Base-by-base conservation (phyloP, 2,329 filamentous ascomycete species). In the Fusarium agapanthi region DNA sequence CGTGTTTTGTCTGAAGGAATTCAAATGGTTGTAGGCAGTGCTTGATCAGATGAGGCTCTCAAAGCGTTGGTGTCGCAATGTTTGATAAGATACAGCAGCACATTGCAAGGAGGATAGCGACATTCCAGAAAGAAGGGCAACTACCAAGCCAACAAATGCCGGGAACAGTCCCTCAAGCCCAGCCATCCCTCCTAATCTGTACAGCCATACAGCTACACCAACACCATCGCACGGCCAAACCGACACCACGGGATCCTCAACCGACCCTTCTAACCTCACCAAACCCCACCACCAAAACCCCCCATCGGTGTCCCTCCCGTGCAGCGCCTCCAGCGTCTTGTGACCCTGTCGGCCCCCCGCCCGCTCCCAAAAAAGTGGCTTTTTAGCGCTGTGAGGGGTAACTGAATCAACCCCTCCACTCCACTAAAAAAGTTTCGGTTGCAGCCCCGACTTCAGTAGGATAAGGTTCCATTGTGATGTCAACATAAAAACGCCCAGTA, bases 401-500 rank as follows among this genome's bases (percentile, higher is more conserved):
- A 38, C 43, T 51, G 30, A 51, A 32, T 50, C 47, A 32, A 34
- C 47, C 22, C 48, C 56, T 40, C 50, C 34, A 40, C 24, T 43
- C 50, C 65, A 65, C 61, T 56, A 51, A 51, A 54, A 54, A 68
- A 41, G 40, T 8, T 69, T 71, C 71, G 71, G 65, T 43, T 20
- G 24, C 15, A 18, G 55, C 34, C 35, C 71, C 71, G 66, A 72
- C 48, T 63, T 48, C 47, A 44, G 47, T 11, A 26, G 50, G 38
- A 53, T 26, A 37, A 28, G 45, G 44, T 51, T n/a, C n/a, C n/a
- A n/a, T n/a, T 41, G 32, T 53, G 41, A 47, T 56, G 59, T 45
- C 48, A 76, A 50, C 40, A 58, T 58, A 58, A 65, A 76, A 64
- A 67, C 74, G 61, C 57, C 47, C 30, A 14, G 35, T 51, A 51